Conservation (phyloP, 2,329 filamentous ascomycete genomes). For the Blastomyces parvus region DNA sequence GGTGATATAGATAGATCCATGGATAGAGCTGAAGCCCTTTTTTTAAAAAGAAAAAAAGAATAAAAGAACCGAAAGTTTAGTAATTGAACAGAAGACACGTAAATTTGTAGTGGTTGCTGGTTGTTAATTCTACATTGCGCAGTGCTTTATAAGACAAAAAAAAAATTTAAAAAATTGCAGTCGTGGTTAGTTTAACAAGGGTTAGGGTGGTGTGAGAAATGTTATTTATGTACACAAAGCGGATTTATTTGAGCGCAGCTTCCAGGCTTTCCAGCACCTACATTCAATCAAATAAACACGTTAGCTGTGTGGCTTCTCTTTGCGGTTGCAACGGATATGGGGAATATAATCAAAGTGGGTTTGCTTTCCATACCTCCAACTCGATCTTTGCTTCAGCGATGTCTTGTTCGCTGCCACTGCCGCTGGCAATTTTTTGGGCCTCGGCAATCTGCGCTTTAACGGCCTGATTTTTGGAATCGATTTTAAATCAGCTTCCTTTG, state of each 20-base stretch:
- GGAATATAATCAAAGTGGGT: not conserved
- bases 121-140: conserved; percentile 13
- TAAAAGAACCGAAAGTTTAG: no score
- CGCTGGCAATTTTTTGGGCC: conserved; percentile 87
- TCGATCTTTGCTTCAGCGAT: conserved; percentile 99
- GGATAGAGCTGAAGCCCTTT: no score
- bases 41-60: no score
- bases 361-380: conserved; percentile 63
- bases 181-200: not conserved
- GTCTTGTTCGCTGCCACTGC: conserved; percentile 88
- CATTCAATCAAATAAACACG: conserved; percentile 12
- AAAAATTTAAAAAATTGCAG: not conserved
- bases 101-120: not conserved
- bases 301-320: not conserved
- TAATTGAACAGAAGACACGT: not conserved
- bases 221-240: conserved; percentile 32
- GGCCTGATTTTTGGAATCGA: conserved; percentile 38
- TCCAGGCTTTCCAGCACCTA: conserved; percentile 44
- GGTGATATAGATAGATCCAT: no score
- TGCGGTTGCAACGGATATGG: not conserved
- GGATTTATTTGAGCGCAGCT: conserved; percentile 39
- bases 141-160: not conserved
- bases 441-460: conserved; percentile 85
- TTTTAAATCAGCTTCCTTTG: not conserved
- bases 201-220: not conserved